Conservation (phyloP, 2,329 filamentous ascomycete species). For the Reticulascus tulasneorum region DNA sequence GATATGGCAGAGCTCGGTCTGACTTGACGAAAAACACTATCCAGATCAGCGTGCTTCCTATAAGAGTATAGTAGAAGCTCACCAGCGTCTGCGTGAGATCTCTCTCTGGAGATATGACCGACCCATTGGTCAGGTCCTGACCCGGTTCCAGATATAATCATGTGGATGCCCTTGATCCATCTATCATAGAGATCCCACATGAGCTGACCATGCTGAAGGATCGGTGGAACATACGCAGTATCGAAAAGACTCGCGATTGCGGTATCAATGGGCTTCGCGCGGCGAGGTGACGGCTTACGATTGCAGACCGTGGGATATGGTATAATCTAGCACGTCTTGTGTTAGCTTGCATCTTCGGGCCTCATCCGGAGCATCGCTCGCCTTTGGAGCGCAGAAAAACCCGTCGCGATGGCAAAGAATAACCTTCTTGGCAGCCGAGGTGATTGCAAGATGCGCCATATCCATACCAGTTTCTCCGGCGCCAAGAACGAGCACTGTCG, state of each 20-base stretch:
- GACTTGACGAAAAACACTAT: conserved; percentile 42
- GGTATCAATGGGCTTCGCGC: conserved; percentile 43
- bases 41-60: conserved; percentile 1
- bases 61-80: conserved; percentile 5
- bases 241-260: conserved; percentile 46
- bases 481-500: conserved; percentile 38
- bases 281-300: conserved; percentile 9
- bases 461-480: conserved; percentile 44
- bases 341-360: too few species aligned
- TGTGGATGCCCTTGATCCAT: conserved; percentile 39
- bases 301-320: conserved; percentile 6
- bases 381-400: conserved; percentile 42
- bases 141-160: conserved; percentile 38
- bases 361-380: conserved; percentile 9
- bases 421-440: conserved; percentile 35
- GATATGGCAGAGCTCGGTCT: conserved; percentile 37
- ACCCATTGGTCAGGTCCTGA: conserved; percentile 46
- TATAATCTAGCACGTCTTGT: neutral
- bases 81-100: conserved; percentile 32
- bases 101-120: conserved; percentile 35
- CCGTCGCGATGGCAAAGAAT: conserved; percentile 41
- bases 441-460: conserved; percentile 39
- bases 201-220: conserved; percentile 35
- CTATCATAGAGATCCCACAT: conserved; percentile 43
- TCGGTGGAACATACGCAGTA: conserved; percentile 45